Percentiles rank a stretch among this genome's conserved stretches.
These are phyloP conservation scores for Nannochloropsis limnetica DNA, from an alignment of 352 stramenopile species.

Conservation along the genomic window DNA sequence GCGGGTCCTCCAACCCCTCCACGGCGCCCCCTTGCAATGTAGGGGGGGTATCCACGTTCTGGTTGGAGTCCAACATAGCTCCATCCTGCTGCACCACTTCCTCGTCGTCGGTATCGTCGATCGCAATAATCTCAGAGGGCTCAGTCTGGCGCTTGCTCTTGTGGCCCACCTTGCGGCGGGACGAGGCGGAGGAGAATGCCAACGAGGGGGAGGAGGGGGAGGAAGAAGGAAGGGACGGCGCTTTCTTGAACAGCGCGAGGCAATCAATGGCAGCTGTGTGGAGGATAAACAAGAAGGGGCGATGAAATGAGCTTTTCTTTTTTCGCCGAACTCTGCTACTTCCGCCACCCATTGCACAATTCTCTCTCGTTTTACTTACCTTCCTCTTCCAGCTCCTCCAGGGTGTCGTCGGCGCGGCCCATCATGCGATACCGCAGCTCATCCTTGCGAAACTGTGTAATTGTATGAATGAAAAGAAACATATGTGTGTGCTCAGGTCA, in stretches of 20 bases:
- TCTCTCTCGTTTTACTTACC: neutral
- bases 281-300: neutral
- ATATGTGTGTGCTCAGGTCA: neutral
- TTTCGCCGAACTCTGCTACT: neutral
- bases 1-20: neutral
- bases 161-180: neutral
- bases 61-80: neutral
- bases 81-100: neutral
- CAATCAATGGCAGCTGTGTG: neutral
- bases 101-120: neutral
- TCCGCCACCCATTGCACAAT: neutral
- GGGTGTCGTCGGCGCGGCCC: neutral
- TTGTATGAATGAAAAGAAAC: neutral
- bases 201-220: neutral
- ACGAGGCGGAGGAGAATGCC: neutral
- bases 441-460: conserved; percentile 14
- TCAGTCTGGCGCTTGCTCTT: neutral
- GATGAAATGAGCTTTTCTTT: neutral
- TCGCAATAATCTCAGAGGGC: neutral
- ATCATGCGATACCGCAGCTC: conserved; percentile 14
- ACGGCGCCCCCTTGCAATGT: neutral
- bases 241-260: neutral
- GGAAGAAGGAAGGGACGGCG: neutral
- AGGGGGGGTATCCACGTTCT: neutral
- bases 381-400: neutral